These are phyloP conservation scores for Nemania serpens DNA, from an alignment of 2,329 filamentous ascomycete species.

Conservation along the genomic window DNA sequence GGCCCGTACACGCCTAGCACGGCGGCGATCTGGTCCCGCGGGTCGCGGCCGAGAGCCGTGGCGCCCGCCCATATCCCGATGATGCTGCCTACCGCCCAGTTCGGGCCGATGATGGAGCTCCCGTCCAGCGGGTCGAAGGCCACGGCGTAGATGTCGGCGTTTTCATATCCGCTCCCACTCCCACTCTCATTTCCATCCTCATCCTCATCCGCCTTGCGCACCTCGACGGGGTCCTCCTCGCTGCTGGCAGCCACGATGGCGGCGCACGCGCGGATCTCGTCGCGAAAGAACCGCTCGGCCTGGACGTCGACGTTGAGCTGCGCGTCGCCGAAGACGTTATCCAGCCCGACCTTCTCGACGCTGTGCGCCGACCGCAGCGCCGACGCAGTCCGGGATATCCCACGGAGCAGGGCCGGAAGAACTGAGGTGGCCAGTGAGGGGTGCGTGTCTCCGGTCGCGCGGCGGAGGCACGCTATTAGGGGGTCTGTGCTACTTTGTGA, in stretches of 20 bases:
- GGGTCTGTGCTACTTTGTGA: too few relatives aligned
- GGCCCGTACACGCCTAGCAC: constrained; percentile 60
- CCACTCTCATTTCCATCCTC: not conserved
- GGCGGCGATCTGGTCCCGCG: constrained; percentile 53
- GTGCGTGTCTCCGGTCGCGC: constrained; percentile 23
- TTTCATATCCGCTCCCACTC: not conserved
- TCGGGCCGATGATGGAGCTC: constrained; percentile 62
- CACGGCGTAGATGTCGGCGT: constrained; percentile 52
- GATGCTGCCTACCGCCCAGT: constrained; percentile 64
- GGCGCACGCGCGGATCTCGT: constrained; percentile 49
- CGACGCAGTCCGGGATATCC: constrained; percentile 51
- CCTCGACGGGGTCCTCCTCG: constrained; percentile 64
- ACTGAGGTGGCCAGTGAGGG: constrained; percentile 49
- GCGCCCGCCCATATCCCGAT: constrained; percentile 61
- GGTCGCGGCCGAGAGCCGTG: constrained; percentile 49
- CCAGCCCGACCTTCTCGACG: constrained; percentile 53
- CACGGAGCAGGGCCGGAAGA: constrained; percentile 53
- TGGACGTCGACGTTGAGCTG: constrained; percentile 63
- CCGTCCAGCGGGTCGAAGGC: constrained; percentile 69
- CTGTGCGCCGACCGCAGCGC: constrained; percentile 51
- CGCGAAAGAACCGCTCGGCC: constrained; percentile 55
- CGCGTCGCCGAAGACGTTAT: constrained; percentile 63
- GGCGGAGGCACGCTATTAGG: not conserved
- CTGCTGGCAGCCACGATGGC: constrained; percentile 58
- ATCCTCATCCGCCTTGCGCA: not conserved